Conservation (phyloP, 2,329 filamentous ascomycete species). For the Didymella keratinophila region DNA sequence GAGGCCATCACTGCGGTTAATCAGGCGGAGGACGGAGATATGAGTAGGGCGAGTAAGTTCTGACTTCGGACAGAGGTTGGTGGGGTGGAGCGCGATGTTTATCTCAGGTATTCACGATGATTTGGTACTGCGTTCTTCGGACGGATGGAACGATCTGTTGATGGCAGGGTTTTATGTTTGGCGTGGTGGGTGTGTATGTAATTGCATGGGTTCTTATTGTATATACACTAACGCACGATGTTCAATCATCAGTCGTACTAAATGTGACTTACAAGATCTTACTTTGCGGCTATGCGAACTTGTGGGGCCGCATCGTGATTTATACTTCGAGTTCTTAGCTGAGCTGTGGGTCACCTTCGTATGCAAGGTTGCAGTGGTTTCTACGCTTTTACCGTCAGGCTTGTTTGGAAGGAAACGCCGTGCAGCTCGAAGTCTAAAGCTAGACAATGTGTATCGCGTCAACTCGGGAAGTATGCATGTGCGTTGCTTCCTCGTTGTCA, state of each 20-base stretch:
- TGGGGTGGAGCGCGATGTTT: not conserved
- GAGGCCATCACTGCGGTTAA: constrained; percentile 4
- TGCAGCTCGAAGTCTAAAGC: not conserved
- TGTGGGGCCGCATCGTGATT: not conserved
- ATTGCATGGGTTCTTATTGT: not conserved
- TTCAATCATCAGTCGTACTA: not conserved
- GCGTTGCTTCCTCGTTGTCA: no score
- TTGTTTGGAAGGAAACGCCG: not conserved
- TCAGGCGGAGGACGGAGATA: not conserved
- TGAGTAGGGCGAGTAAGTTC: constrained; percentile 4
- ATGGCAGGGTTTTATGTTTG: not conserved
- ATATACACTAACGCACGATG: not conserved
- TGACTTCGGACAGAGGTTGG: not conserved
- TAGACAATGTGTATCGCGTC: not conserved
- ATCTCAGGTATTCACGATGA: not conserved
- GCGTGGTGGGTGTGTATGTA: not conserved
- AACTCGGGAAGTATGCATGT: no score
- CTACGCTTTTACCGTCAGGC: not conserved
- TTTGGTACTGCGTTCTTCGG: not conserved
- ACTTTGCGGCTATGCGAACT: not conserved
- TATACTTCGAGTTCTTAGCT: not conserved
- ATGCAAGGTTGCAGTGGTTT: not conserved
- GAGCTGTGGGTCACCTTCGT: not conserved
- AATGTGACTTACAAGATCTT: not conserved
- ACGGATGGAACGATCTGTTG: not conserved